phyloP scores from a whole-genome alignment of 75 land plant genomes.

The Cupressus sempervirens region DNA sequence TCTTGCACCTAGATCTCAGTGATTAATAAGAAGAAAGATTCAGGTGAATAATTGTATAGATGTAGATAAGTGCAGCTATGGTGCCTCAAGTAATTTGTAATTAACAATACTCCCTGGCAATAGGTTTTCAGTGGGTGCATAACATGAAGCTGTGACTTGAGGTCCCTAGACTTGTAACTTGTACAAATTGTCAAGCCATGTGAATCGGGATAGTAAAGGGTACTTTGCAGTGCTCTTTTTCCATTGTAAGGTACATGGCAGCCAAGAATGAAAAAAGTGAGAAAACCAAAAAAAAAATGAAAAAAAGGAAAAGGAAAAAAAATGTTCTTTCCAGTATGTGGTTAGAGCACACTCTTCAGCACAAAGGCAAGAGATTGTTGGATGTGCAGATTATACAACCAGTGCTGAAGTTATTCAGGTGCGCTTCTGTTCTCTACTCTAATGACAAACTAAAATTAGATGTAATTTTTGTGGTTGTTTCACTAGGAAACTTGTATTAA shows the following conservation, averaged over 20 bases:
- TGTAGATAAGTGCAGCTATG: slow-evolving; percentile 1
- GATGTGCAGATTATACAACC: neutral
- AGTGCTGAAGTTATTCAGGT: neutral
- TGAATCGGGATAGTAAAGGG: neutral
- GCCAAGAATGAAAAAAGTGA: neutral
- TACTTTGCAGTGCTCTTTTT: neutral
- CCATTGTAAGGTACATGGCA: neutral
- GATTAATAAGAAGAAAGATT: neutral
- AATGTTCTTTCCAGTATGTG: neutral
- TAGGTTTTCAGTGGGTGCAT: neutral
- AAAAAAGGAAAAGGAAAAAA: neutral
- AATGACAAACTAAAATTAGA: neutral
- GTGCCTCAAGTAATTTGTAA: neutral
- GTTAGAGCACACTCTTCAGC: neutral
- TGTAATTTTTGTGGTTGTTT: neutral
- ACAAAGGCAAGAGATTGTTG: neutral
- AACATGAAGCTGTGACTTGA: neutral
- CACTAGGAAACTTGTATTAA: neutral
- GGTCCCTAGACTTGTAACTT: neutral
- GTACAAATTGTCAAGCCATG: neutral
- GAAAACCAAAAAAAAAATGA: neutral
- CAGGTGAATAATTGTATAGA: neutral
- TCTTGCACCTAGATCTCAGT: slow-evolving; percentile 49
- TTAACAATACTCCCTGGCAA: neutral
- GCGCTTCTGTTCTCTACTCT: neutral